Evolutionary conservation across 441 rosid species (phyloP), one percentile per base, ranked within the genome.

Genomic region (Macaranga tanarius): DNA sequence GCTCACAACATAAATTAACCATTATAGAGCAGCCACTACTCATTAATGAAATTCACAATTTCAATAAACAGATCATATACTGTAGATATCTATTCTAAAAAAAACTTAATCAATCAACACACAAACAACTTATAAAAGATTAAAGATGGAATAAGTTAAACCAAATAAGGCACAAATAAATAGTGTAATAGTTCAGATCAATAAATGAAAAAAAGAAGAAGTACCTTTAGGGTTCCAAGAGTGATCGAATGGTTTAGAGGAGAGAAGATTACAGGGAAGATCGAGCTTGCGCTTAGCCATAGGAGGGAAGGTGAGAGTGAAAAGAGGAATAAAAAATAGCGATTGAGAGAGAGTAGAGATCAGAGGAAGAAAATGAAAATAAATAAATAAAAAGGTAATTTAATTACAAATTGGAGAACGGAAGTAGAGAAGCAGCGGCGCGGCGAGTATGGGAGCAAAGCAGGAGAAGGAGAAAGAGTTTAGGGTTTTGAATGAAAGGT

Each of bases 221-320:
- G 80, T 75, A 87, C 96, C 89, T 86, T 87, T 89, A 67, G 81
- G 74, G 61, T 77, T 65, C 75, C 75, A 66, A 3, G 82, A 76
- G 62, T 82, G 92, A 86, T 88, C 89, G 62, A 86, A 84, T 7
- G 83, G 79, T 62, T 89, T 86, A 44, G 86, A 83, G 25, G 86
- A 59, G 76, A 89, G 83, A 73, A 91, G 88, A 88, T 88, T 92
- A 78, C 87, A 92, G 15, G 90, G 91, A 40, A 90, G 90, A 90
- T 92, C 89, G 82, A 87, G 76, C 89, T 87, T 92, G 59, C 81
- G 83, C 66, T 82, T 84, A 50, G 93, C 92, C 95, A 92, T 92
- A 74, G 79, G n/a, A n/a, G n/a, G n/a, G 59, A 54, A 57, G 75
- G 55, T 59, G 57, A 13, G 38, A 62, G 40, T 40, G 15, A 42